phyloP scores from a whole-genome alignment of 2,329 filamentous ascomycete genomes.

The Venturia carpophila region DNA sequence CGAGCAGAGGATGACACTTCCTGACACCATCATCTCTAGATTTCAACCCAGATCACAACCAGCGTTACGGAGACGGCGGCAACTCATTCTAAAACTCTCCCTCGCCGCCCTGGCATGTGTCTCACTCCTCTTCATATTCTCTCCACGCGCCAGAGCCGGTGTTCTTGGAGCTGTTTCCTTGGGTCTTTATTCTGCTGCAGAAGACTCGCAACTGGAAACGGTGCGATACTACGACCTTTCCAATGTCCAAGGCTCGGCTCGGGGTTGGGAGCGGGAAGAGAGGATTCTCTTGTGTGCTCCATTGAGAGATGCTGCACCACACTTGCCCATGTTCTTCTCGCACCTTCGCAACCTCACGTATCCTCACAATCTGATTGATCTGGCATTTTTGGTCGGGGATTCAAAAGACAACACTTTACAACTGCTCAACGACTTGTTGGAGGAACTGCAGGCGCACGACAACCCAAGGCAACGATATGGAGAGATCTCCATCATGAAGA shows the following conservation, averaged over 20 bases:
- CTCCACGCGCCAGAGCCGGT: conserved; percentile 62
- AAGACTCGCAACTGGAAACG: conserved; percentile 78
- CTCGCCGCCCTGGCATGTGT: conserved; percentile 49
- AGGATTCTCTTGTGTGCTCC: conserved; percentile 92
- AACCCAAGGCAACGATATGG: conserved; percentile 80
- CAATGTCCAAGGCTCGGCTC: conserved; percentile 81
- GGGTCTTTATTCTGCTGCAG: conserved; percentile 54
- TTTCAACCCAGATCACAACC: conserved; percentile 53
- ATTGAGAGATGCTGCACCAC: conserved; percentile 81
- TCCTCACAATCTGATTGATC: conserved; percentile 89
- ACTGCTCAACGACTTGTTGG: conserved; percentile 65
- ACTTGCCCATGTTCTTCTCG: conserved; percentile 97
- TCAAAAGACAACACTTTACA: conserved; percentile 86
- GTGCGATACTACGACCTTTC: conserved; percentile 95
- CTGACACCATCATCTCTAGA: conserved; percentile 21
- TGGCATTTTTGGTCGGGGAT: conserved; percentile 94
- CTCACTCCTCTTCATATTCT: conserved; percentile 60
- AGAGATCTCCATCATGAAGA: conserved; percentile 95
- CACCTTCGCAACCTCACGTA: conserved; percentile 96
- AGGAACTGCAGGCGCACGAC: conserved; percentile 69
- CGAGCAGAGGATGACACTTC: not conserved
- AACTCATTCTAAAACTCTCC: conserved; percentile 61
- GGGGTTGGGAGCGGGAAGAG: conserved; percentile 94
- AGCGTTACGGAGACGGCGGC: conserved; percentile 63
- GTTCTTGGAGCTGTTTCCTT: conserved; percentile 57